Evolutionary conservation across 148 eudicot genomes (phyloP), one percentile per base, ranked within the genome.

Genomic region (Cornus suecica): DNA sequence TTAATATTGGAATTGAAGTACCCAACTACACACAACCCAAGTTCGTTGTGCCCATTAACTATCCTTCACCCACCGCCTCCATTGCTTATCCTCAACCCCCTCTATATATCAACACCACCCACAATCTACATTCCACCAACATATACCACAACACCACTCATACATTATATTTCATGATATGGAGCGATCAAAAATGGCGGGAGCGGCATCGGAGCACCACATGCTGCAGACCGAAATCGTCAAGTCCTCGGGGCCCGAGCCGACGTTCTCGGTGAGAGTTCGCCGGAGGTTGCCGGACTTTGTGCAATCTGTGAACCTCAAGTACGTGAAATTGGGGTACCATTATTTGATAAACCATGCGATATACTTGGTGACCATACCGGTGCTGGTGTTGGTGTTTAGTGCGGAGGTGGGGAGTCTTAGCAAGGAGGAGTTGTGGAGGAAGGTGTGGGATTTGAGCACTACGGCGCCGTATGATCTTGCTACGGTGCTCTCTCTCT

Each of bases 271-370:
- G 10, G 99, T 92, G 5, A 76, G 97, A 65, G 99, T 95, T 0
- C 78, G 97, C 25, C 76, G 97, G n/a, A 79, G 97, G 10, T 34
- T 92, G 13, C 97, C 97, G 42, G 96, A 90, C 69, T 91, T 94
- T 51, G 56, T 89, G 10, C 91, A 92, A 73, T 95, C 99, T 0
- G 99, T 95, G 69, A 95, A 95, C 65, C 80, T 95, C 37, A 95
- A 95, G 83, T 95, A 95, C 67, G 99, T 95, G 42, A 95, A 87
- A 79, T 70, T 95, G 4, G 99, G 99, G 0, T 95, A 95, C 68
- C 99, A 92, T 77, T 95, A 95, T 69, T 77, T 92, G 10, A 90
- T 95, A 1, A 91, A 75, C 52, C 97, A 95, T 69, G 97, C 88
- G 8, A 76, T 95, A 8, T 95, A 92, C 71, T 37, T 95, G 48